phyloP scores from a whole-genome alignment of 176 grass and related monocot genomes.

The Oryza rufipogon region DNA sequence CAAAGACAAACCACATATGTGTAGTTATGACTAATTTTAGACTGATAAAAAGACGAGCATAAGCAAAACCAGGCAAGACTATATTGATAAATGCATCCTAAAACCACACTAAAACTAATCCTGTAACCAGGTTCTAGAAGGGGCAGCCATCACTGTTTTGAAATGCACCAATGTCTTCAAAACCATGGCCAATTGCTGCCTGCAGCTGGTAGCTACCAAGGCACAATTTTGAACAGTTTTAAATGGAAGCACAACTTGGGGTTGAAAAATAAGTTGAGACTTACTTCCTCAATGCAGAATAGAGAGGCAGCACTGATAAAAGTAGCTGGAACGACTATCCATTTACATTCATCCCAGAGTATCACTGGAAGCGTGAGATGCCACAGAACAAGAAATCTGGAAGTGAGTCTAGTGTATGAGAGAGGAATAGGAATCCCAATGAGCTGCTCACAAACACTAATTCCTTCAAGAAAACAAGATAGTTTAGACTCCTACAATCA shows the following conservation, averaged over 20 bases:
- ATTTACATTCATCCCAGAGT: constrained; percentile 94
- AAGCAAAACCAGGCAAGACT: background rate
- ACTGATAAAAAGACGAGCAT: background rate
- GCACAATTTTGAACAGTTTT: background rate
- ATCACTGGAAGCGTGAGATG: constrained; percentile 93
- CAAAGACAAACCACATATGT: background rate
- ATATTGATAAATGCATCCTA: background rate
- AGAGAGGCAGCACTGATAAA: constrained; percentile 91
- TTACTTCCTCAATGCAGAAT: constrained; percentile 99
- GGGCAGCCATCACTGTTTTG: background rate
- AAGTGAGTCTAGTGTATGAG: constrained; percentile 89
- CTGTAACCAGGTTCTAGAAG: background rate
- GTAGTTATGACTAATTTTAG: background rate
- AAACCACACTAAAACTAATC: background rate
- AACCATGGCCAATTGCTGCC: background rate
- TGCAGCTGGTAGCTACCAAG: constrained; percentile 13
- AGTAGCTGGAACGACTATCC: constrained; percentile 93
- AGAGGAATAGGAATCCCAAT: constrained; percentile 85
- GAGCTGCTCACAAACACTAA: constrained; percentile 78
- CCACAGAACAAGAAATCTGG: constrained; percentile 93
- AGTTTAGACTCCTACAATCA: constrained; percentile 78
- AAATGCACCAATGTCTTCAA: background rate
- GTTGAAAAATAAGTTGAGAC: constrained; percentile 17
- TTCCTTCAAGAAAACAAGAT: constrained; percentile 87
- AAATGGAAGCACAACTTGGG: background rate